Percentiles rank a stretch among this genome's conserved stretches.
Evolutionary conservation across 352 stramenopile species (phyloP).

Genomic region (Blastocystis hominis): DNA sequence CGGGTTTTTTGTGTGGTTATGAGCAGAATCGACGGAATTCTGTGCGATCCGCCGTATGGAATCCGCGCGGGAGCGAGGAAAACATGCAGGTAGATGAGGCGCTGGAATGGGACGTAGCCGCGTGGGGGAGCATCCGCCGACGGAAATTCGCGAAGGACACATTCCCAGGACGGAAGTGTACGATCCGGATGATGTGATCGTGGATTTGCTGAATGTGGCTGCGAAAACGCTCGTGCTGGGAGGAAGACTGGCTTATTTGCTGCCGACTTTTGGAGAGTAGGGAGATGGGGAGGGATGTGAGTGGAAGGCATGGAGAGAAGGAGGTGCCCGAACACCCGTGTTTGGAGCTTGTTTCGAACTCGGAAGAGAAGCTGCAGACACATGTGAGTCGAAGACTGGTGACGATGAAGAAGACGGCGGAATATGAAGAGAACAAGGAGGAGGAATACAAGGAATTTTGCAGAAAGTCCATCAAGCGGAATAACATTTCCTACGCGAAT

Average conservation of each 20-base stretch:
- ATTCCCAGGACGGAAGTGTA: slow-evolving; percentile 88
- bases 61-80: slow-evolving; percentile 83
- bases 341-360: slow-evolving; percentile 70
- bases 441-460: slow-evolving; percentile 31
- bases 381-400: slow-evolving; percentile 74
- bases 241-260: slow-evolving; percentile 74
- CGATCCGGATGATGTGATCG: slow-evolving; percentile 87
- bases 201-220: slow-evolving; percentile 82
- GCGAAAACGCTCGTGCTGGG: slow-evolving; percentile 69
- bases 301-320: slow-evolving; percentile 63
- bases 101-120: slow-evolving; percentile 75
- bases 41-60: slow-evolving; percentile 83
- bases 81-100: slow-evolving; percentile 76
- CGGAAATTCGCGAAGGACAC: slow-evolving; percentile 76
- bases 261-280: slow-evolving; percentile 74
- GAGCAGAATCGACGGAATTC: slow-evolving; percentile 73
- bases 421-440: slow-evolving; percentile 49
- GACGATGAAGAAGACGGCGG: slow-evolving; percentile 72
- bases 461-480: not conserved
- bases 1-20: slow-evolving; percentile 60
- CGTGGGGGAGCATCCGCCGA: slow-evolving; percentile 49
- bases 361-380: slow-evolving; percentile 72
- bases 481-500: slow-evolving; percentile 4
- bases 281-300: not conserved
- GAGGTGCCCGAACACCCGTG: slow-evolving; percentile 71